Conservation (phyloP, 768 basidiomycete species). For the Naganishia onofrii region DNA sequence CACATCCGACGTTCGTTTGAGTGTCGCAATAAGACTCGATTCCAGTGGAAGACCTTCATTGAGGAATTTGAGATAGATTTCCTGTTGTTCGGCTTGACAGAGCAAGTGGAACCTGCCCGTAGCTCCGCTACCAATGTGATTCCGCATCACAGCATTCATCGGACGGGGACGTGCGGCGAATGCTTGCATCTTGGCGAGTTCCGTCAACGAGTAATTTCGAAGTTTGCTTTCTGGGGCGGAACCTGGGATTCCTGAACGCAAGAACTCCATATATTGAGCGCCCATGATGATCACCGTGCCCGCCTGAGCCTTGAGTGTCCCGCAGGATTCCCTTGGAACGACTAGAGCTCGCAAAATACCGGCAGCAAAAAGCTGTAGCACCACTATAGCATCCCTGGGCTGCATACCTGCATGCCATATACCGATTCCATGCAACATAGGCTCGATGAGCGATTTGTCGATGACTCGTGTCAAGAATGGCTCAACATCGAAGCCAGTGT, state of each 20-base stretch:
- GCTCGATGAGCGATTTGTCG: conserved; percentile 66
- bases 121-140: conserved; percentile 32
- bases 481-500: conserved; percentile 61
- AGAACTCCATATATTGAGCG: conserved; percentile 69
- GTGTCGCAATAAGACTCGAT: conserved; percentile 60
- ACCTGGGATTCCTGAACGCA: conserved; percentile 41
- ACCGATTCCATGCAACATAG: conserved; percentile 79
- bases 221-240: conserved; percentile 15
- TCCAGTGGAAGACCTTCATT: conserved; percentile 86
- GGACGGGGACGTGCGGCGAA: conserved; percentile 66
- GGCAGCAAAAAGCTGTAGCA: conserved; percentile 76
- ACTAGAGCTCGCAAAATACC: conserved; percentile 77
- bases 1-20: conserved; percentile 53
- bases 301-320: conserved; percentile 82
- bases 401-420: conserved; percentile 75
- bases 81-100: conserved; percentile 80
- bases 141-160: conserved; percentile 42
- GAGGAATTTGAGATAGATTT: conserved; percentile 77
- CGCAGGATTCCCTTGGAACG: conserved; percentile 77
- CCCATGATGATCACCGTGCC: conserved; percentile 83
- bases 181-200: conserved; percentile 88
- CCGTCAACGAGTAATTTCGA: conserved; percentile 64
- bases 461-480: conserved; percentile 62
- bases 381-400: conserved; percentile 65
- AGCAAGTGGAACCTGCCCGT: conserved; percentile 66